Evolutionary conservation across 1,284 basidiomycete genomes (phyloP).

Genomic region (Chondrostereum purpureum): DNA sequence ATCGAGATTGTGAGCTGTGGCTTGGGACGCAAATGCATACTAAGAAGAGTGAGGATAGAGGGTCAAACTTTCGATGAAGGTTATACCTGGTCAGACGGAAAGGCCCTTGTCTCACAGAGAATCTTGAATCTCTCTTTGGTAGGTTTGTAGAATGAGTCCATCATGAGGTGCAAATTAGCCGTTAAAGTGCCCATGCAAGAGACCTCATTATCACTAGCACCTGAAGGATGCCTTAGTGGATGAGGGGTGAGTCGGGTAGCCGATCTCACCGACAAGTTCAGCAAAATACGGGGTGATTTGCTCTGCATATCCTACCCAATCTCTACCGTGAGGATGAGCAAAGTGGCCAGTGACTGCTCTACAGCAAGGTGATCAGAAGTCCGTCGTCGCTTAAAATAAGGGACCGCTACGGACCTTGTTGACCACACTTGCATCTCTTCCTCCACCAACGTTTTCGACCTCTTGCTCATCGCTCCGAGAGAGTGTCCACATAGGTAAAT

Average conservation of each 20-base stretch:
- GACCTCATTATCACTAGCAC: slow-evolving; percentile 84
- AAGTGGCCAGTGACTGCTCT: slow-evolving; percentile 94
- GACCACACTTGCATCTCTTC: slow-evolving; percentile 91
- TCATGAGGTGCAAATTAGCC: slow-evolving; percentile 90
- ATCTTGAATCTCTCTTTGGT: slow-evolving; percentile 85
- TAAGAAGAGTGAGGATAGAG: slow-evolving; percentile 25
- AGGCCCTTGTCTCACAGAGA: slow-evolving; percentile 89
- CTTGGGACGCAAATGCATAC: slow-evolving; percentile 95
- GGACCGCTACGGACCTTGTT: slow-evolving; percentile 64
- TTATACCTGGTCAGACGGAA: slow-evolving; percentile 90
- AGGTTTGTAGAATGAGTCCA: slow-evolving; percentile 92
- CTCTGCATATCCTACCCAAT: slow-evolving; percentile 82
- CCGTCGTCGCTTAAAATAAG: slow-evolving; percentile 6
- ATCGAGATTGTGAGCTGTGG: slow-evolving; percentile 72
- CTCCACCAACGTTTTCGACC: slow-evolving; percentile 65
- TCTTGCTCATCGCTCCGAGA: slow-evolving; percentile 77
- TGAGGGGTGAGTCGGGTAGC: background rate
- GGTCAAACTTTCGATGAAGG: slow-evolving; percentile 6
- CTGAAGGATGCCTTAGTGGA: slow-evolving; percentile 29
- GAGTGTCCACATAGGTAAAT: slow-evolving; percentile 97
- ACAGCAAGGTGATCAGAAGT: slow-evolving; percentile 7
- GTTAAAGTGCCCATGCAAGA: slow-evolving; percentile 94
- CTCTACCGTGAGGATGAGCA: slow-evolving; percentile 74
- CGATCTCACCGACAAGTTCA: slow-evolving; percentile 68
- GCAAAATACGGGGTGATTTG: slow-evolving; percentile 73